phyloP scores from a whole-genome alignment of 164 flowering plant genomes.

The Piper longum region DNA sequence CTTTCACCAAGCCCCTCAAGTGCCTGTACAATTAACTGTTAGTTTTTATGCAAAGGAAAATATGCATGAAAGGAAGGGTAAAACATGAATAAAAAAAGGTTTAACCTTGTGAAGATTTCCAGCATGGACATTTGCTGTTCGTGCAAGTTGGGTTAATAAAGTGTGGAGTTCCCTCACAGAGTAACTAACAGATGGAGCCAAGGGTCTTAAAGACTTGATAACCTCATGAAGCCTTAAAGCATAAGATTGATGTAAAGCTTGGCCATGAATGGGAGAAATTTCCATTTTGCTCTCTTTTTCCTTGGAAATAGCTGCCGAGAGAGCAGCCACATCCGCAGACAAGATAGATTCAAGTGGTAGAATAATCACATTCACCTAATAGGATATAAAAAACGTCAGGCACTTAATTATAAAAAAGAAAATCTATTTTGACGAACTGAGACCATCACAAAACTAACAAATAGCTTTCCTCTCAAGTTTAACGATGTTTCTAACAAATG shows the following conservation, averaged over 20 bases:
- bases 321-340: conserved; percentile 78
- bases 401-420: too few species aligned
- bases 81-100: background rate
- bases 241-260: conserved; percentile 86
- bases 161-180: conserved; percentile 69
- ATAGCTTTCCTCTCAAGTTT: background rate
- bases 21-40: conserved; percentile 31
- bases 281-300: conserved; percentile 62
- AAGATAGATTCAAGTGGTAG: conserved; percentile 79
- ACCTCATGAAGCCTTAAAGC: conserved; percentile 52
- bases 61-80: conserved; percentile 21
- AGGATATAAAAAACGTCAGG: background rate
- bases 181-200: conserved; percentile 49
- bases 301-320: conserved; percentile 62
- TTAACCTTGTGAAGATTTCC: conserved; percentile 66
- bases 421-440: background rate
- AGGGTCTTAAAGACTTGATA: conserved; percentile 45
- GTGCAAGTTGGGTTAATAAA: conserved; percentile 60
- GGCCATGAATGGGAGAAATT: conserved; percentile 82
- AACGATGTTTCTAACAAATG: background rate
- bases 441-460: background rate
- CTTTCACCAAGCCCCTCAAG: conserved; percentile 89
- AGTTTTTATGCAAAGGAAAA: background rate
- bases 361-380: conserved; percentile 63
- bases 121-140: conserved; percentile 84